Percentiles rank a stretch among this genome's conserved stretches.
Conservation (phyloP, 805 yeast genomes). For the Saccharomycopsis fermentans region DNA sequence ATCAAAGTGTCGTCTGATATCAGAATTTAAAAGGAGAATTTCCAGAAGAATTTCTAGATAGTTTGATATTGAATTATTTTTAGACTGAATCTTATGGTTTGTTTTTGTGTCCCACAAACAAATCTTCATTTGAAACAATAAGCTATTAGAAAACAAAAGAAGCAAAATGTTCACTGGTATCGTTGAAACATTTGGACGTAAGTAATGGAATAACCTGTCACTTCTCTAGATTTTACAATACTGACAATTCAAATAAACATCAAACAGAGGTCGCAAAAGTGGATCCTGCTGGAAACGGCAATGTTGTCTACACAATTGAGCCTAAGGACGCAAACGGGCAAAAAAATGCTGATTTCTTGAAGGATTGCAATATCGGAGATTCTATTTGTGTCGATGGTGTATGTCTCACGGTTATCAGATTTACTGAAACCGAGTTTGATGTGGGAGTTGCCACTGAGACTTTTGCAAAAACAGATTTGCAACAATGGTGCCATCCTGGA, state of each 20-base stretch:
- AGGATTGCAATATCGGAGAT: constrained; percentile 87
- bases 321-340: neutral
- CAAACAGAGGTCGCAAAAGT: neutral
- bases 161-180: neutral
- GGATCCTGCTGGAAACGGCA: constrained; percentile 4
- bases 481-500: constrained; percentile 41
- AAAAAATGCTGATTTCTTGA: constrained; percentile 33
- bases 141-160: too few species aligned
- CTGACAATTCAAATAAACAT: neutral
- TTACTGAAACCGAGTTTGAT: constrained; percentile 50
- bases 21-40: too few species aligned
- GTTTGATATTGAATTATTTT: neutral
- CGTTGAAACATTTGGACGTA: neutral
- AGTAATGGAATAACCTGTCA: too few species aligned
- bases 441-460: constrained; percentile 95
- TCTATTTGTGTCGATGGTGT: constrained; percentile 83
- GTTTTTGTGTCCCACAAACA: too few species aligned
- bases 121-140: too few species aligned
- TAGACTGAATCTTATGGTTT: too few species aligned
- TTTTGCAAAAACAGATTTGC: constrained; percentile 67
- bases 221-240: too few species aligned
- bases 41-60: too few species aligned
- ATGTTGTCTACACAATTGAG: constrained; percentile 2
- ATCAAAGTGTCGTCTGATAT: too few species aligned
- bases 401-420: constrained; percentile 88